These are phyloP conservation scores for Teunomyces lycoperdinae DNA, from an alignment of 805 yeast species.

Conservation along the genomic window DNA sequence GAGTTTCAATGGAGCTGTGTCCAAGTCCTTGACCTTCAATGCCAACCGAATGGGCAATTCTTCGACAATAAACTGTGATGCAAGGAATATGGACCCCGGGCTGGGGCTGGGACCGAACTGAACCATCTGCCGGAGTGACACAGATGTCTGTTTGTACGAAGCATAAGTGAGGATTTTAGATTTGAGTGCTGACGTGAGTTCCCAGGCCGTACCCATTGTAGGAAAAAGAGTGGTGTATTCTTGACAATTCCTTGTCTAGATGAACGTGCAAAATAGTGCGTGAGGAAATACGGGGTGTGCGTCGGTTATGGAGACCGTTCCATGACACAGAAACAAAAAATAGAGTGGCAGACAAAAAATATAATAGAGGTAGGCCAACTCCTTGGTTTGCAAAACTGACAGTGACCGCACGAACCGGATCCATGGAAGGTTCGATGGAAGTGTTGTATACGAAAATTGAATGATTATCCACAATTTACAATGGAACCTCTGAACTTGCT, in stretches of 20 bases:
- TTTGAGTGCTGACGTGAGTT: slow-evolving; percentile 46
- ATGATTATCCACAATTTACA: too few relatives aligned
- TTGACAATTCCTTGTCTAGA: neutral
- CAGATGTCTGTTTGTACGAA: slow-evolving; percentile 75
- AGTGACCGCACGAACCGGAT: too few relatives aligned
- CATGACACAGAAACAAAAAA: neutral
- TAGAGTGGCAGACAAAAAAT: neutral
- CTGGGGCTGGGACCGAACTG: slow-evolving; percentile 81
- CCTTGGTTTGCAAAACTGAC: too few relatives aligned
- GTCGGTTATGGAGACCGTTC: neutral
- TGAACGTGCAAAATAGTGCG: slow-evolving; percentile 1
- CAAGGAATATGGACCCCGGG: slow-evolving; percentile 76
- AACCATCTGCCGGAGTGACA: slow-evolving; percentile 84
- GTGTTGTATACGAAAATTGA: too few relatives aligned
- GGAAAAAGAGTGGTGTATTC: slow-evolving; percentile 1
- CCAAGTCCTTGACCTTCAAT: slow-evolving; percentile 80
- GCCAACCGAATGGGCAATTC: slow-evolving; percentile 87
- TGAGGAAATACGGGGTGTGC: slow-evolving; percentile 2
- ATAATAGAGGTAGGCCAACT: too few relatives aligned
- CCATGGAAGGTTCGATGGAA: too few relatives aligned
- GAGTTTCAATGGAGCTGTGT: slow-evolving; percentile 73
- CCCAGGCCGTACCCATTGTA: slow-evolving; percentile 47
- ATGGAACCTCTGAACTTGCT: too few relatives aligned
- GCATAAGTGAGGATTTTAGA: slow-evolving; percentile 65
- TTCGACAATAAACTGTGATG: slow-evolving; percentile 79